Base-by-base conservation (phyloP, 305 asterid genomes). In the Fraxinus paxiana region DNA sequence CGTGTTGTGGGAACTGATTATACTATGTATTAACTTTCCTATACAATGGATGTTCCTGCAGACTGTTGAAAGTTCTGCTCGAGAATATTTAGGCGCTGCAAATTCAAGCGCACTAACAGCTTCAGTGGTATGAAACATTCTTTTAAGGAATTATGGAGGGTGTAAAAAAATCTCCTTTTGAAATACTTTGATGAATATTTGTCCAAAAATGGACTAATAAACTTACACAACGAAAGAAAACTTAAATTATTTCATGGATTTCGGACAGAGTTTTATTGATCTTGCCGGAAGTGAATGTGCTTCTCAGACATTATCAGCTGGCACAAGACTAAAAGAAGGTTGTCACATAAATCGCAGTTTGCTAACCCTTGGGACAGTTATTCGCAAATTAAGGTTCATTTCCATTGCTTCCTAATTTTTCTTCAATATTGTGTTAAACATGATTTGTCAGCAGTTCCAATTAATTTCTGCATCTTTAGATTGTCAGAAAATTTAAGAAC, bases 251-350 rank as follows among this genome's bases (percentile, higher is more conserved):
- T 78, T 73, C 73, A 33, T 72, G 70, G 12, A 38, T 69, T 54
- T 59, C 41, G 30, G 17, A 59, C 87, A 96, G 99, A 90, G 89
- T 84, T 94, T 96, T 82, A 95, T 96, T 67, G 99, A 94, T 94
- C 97, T 96, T 73, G 99, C 99, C 12, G 99, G 99, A 86, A 94
- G 99, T 78, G 99, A 96, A 87, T 98, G 98, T 75, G 92, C 97
- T 76, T 91, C 96, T 80, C 96, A 91, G 80, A 89, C 96, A 15
- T 41, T 81, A 77, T 87, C 94, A 18, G 92, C 90, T 6, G 93
- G 93, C 26, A 83, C 93, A 10, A 87, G 97, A 56, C 81, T 92
- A 10, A 94, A 94, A 82, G 98, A 94, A 84, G 98, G 97, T 18
- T 85, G 90, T 87, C 98, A 94, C 86, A 96, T 96, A 78, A 96